Percentiles rank a stretch among this genome's conserved stretches.
These are phyloP conservation scores for Inga laurina DNA, from an alignment of 306 rosid species.

Conservation along the genomic window DNA sequence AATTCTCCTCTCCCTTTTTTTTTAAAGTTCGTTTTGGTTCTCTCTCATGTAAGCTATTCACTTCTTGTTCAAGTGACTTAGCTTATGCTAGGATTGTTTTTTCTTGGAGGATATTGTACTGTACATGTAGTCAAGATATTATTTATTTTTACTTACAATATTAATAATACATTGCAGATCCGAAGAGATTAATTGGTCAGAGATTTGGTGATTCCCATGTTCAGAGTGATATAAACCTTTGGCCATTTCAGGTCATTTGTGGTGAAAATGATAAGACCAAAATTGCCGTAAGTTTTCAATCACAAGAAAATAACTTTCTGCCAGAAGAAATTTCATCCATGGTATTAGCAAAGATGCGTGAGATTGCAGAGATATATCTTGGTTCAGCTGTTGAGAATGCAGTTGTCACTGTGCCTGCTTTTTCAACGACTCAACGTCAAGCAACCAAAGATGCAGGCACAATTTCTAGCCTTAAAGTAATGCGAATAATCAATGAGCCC, in stretches of 20 bases:
- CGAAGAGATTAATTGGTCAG: slow-evolving; percentile 56
- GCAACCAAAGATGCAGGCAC: slow-evolving; percentile 38
- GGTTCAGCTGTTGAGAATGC: slow-evolving; percentile 41
- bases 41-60: not conserved
- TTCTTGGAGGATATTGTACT: no score
- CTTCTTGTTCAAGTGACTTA: not conserved
- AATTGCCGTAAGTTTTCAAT: slow-evolving; percentile 45
- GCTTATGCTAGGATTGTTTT: no score
- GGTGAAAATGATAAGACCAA: slow-evolving; percentile 50
- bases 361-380: slow-evolving; percentile 45
- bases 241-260: slow-evolving; percentile 52
- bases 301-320: slow-evolving; percentile 37
- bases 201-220: slow-evolving; percentile 30
- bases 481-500: slow-evolving; percentile 41
- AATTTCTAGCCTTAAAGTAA: slow-evolving; percentile 43
- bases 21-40: not conserved
- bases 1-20: no score
- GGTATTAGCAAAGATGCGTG: slow-evolving; percentile 49
- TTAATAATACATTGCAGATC: slow-evolving; percentile 34
- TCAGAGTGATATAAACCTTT: slow-evolving; percentile 35
- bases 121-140: not conserved
- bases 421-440: slow-evolving; percentile 51
- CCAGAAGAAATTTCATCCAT: slow-evolving; percentile 62
- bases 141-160: no score
- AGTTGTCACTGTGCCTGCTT: slow-evolving; percentile 47